Percentiles rank a stretch among this genome's conserved stretches.
These are phyloP conservation scores for Blastobotrys chiropterorum DNA, from an alignment of 805 yeast species.

Conservation along the genomic window DNA sequence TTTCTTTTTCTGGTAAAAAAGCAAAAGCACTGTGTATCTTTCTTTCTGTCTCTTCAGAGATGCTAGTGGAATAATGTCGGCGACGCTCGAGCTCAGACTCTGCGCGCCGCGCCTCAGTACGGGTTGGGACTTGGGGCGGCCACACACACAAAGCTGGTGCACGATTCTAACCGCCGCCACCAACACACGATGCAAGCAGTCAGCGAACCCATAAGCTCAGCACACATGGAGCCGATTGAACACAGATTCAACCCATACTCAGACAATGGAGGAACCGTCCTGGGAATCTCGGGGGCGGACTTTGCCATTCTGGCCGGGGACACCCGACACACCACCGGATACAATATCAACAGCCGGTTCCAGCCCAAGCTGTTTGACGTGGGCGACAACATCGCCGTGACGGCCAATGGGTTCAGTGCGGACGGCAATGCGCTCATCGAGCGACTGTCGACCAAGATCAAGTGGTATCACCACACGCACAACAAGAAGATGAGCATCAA, in stretches of 20 bases:
- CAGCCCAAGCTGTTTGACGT: slow-evolving; percentile 85
- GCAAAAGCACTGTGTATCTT: too few relatives aligned
- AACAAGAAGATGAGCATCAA: slow-evolving; percentile 60
- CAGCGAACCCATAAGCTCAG: neutral
- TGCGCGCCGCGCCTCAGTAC: neutral
- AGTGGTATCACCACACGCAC: slow-evolving; percentile 93
- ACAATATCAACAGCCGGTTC: slow-evolving; percentile 85
- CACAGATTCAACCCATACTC: slow-evolving; percentile 90
- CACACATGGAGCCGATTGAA: slow-evolving; percentile 56
- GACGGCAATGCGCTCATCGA: slow-evolving; percentile 84
- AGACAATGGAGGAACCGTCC: slow-evolving; percentile 94
- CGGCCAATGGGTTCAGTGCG: slow-evolving; percentile 96
- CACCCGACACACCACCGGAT: slow-evolving; percentile 94
- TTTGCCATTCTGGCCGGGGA: slow-evolving; percentile 97
- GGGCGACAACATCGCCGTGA: slow-evolving; percentile 80
- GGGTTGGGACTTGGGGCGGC: neutral
- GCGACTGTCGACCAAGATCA: slow-evolving; percentile 43
- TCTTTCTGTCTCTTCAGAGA: too few relatives aligned
- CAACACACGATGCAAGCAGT: neutral
- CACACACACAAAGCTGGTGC: slow-evolving; percentile 3
- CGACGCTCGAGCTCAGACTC: too few relatives aligned
- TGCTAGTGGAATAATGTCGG: too few relatives aligned
- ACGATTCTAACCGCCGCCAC: neutral
- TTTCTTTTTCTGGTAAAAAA: too few relatives aligned
- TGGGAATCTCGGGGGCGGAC: slow-evolving; percentile 97